phyloP scores from a whole-genome alignment of 148 eudicot species.

The Linanthus parryae region DNA sequence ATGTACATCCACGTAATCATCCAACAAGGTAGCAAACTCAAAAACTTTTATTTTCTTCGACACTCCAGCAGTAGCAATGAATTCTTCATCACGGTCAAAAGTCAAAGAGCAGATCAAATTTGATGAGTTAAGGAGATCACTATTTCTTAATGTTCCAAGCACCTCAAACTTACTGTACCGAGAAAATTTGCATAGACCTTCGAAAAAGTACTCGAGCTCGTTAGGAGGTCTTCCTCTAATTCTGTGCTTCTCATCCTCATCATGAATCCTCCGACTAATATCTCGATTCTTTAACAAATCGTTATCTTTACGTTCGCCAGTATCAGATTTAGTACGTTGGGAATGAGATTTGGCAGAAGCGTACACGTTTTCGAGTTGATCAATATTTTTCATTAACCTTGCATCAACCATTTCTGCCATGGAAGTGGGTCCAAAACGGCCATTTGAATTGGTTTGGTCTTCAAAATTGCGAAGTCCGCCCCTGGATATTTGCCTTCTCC shows the following conservation, averaged over 20 bases:
- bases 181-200: conserved; percentile 83
- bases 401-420: conserved; percentile 24
- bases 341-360: conserved; percentile 54
- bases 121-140: conserved; percentile 48
- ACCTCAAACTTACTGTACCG: conserved; percentile 78
- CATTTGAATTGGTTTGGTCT: conserved; percentile 13
- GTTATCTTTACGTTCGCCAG: conserved; percentile 25
- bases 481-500: conserved; percentile 34
- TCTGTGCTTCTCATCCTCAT: conserved; percentile 24
- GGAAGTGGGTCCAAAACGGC: conserved; percentile 8
- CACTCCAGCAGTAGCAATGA: conserved; percentile 88
- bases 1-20: conserved; percentile 67
- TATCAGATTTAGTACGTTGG: conserved; percentile 27
- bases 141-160: conserved; percentile 52
- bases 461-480: conserved; percentile 17
- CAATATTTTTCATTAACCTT: conserved; percentile 45
- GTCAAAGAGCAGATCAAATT: conserved; percentile 87
- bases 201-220: conserved; percentile 59
- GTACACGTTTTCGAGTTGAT: conserved; percentile 78
- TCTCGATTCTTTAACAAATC: conserved; percentile 42
- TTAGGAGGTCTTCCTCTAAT: conserved; percentile 42
- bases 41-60: conserved; percentile 79
- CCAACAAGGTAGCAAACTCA: conserved; percentile 52
- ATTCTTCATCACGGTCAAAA: conserved; percentile 88
- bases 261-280: conserved; percentile 14